A percentile compares a stretch with the other conserved stretches of the same genome.
phyloP scores from a whole-genome alignment of 208 protist species.

The Crithidia thermophila region DNA sequence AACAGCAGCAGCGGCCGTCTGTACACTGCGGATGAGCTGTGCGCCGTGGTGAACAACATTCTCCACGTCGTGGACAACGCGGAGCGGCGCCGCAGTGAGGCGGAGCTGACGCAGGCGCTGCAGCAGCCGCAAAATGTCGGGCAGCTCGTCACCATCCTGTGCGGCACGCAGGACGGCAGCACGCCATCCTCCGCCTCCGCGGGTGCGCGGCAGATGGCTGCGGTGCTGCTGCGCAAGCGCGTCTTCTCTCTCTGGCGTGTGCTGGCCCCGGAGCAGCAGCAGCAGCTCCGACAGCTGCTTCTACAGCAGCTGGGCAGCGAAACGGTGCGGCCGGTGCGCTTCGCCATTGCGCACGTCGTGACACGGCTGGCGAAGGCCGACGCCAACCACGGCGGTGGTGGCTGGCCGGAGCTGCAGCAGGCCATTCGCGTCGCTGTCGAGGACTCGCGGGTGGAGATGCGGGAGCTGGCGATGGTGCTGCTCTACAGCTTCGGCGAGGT shows the following conservation, averaged over 20 bases:
- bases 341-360: slow-evolving; percentile 82
- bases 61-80: slow-evolving; percentile 62
- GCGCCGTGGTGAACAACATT: slow-evolving; percentile 54
- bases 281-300: slow-evolving; percentile 62
- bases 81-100: slow-evolving; percentile 67
- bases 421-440: slow-evolving; percentile 50
- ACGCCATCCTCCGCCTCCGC: slow-evolving; percentile 25
- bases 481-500: slow-evolving; percentile 81
- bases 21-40: slow-evolving; percentile 47
- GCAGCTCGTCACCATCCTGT: slow-evolving; percentile 58
- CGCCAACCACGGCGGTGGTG: slow-evolving; percentile 32
- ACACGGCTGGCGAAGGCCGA: slow-evolving; percentile 74
- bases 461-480: slow-evolving; percentile 87
- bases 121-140: slow-evolving; percentile 41
- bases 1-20: background rate
- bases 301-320: slow-evolving; percentile 69
- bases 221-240: slow-evolving; percentile 84
- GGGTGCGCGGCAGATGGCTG: slow-evolving; percentile 81
- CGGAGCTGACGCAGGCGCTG: slow-evolving; percentile 45
- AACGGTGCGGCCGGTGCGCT: slow-evolving; percentile 62
- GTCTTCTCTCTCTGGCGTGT: slow-evolving; percentile 73
- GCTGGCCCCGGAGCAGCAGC: slow-evolving; percentile 40
- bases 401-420: slow-evolving; percentile 74
- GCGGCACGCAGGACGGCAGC: slow-evolving; percentile 25
- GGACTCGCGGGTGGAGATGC: slow-evolving; percentile 63